phyloP scores from a whole-genome alignment of 228 moss, liverwort and hornwort genomes.

The Sphagnum magellanicum region DNA sequence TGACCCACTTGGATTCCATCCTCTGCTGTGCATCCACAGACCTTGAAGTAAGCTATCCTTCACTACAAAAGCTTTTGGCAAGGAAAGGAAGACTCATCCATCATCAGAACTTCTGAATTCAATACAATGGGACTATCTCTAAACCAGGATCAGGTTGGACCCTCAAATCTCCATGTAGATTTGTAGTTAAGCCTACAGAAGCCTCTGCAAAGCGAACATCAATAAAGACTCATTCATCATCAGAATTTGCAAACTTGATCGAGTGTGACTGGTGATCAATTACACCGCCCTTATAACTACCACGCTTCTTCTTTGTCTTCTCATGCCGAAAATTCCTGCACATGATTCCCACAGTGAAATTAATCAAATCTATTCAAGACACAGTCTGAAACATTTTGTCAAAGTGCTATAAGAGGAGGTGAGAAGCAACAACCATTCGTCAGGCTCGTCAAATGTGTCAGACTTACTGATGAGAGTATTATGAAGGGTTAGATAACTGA shows the following conservation, averaged over 20 bases:
- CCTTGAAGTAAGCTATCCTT: no score
- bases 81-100: conserved; percentile 20
- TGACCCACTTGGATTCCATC: no score
- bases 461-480: neutral
- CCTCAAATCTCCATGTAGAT: no score
- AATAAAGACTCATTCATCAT: conserved; percentile 43
- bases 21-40: no score
- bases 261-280: conserved; percentile 86
- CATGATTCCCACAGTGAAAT: neutral
- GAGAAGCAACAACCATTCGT: neutral
- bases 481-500: neutral
- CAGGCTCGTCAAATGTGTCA: no score
- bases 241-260: conserved; percentile 73
- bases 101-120: conserved; percentile 79
- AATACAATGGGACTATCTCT: conserved; percentile 60
- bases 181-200: no score
- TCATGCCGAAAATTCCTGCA: conserved; percentile 86
- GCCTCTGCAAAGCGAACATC: no score
- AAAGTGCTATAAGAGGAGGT: neutral
- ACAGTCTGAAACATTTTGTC: neutral
- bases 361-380: neutral
- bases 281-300: conserved; percentile 78
- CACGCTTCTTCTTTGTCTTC: conserved; percentile 95
- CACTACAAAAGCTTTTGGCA: neutral
- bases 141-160: no score